Conservation (phyloP, 192 early-diverging fungal genomes). For the Backusella liffmaniae region DNA sequence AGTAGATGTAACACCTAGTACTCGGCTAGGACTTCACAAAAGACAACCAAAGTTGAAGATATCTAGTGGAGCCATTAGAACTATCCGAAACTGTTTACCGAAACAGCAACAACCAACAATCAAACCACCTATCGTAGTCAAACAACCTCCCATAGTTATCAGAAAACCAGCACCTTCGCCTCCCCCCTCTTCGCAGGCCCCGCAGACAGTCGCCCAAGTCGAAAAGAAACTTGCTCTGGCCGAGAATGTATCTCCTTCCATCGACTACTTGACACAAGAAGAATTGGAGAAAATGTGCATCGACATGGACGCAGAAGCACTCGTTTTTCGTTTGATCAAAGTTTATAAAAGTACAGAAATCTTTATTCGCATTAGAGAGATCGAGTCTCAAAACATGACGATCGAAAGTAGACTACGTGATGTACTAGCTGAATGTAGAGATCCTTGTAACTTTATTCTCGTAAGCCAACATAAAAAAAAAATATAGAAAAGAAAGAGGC, state of each 20-base stretch:
- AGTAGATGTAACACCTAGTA: conserved; percentile 3
- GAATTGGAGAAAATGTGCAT: conserved; percentile 14
- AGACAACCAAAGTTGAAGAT: conserved; percentile 10
- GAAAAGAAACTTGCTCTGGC: neutral
- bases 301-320: neutral
- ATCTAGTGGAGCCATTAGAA: neutral
- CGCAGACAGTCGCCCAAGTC: neutral
- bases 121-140: neutral
- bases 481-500: neutral
- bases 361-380: conserved; percentile 16
- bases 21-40: conserved; percentile 1
- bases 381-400: conserved; percentile 7
- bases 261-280: conserved; percentile 9
- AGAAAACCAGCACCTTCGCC: neutral
- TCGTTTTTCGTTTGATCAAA: conserved; percentile 6
- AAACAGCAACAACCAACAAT: neutral
- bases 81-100: neutral
- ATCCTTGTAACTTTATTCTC: conserved; percentile 24
- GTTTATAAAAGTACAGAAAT: conserved; percentile 21
- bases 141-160: neutral
- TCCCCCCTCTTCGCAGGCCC: neutral
- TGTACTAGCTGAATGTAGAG: conserved; percentile 9
- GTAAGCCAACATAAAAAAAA: conserved; percentile 4
- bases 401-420: conserved; percentile 14
- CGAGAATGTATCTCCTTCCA: neutral